Conservation (phyloP, 2,329 filamentous ascomycete genomes). For the Madurella mycetomatis region DNA sequence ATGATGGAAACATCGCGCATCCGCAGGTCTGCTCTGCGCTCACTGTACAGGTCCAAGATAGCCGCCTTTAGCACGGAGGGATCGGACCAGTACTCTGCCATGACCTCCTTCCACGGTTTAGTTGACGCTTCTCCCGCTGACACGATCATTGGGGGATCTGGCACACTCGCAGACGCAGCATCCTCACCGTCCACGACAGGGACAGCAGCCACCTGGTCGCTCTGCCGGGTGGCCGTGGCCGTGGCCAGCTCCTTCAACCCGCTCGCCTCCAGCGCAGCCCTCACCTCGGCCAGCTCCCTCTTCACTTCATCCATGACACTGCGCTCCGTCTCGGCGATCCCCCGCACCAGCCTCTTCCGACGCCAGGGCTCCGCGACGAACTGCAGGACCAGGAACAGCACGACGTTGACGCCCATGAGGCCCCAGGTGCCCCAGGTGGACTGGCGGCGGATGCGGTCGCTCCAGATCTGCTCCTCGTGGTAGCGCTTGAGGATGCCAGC, state of each 20-base stretch:
- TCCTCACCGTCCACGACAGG: not conserved
- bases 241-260: conserved; percentile 7
- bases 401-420: conserved; percentile 91
- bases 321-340: conserved; percentile 75
- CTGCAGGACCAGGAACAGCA: conserved; percentile 81
- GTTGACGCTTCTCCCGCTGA: conserved; percentile 9
- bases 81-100: conserved; percentile 32
- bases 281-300: conserved; percentile 37
- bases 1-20: conserved; percentile 69
- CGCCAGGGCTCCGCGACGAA: conserved; percentile 93
- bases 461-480: conserved; percentile 99
- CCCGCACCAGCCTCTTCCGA: conserved; percentile 71
- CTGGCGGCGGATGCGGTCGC: conserved; percentile 91
- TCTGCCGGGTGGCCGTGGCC: conserved; percentile 19
- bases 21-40: conserved; percentile 57
- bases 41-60: conserved; percentile 59
- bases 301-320: conserved; percentile 47
- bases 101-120: conserved; percentile 40
- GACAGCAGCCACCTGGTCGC: conserved; percentile 18
- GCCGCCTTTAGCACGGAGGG: conserved; percentile 45
- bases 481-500: conserved; percentile 84
- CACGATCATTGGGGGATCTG: not conserved
- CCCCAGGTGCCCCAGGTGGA: conserved; percentile 99
- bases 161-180: not conserved
- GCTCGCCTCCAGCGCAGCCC: conserved; percentile 26